Evolutionary conservation across 805 yeast species (phyloP).

Genomic region (Diddensiella santjacobensis): DNA sequence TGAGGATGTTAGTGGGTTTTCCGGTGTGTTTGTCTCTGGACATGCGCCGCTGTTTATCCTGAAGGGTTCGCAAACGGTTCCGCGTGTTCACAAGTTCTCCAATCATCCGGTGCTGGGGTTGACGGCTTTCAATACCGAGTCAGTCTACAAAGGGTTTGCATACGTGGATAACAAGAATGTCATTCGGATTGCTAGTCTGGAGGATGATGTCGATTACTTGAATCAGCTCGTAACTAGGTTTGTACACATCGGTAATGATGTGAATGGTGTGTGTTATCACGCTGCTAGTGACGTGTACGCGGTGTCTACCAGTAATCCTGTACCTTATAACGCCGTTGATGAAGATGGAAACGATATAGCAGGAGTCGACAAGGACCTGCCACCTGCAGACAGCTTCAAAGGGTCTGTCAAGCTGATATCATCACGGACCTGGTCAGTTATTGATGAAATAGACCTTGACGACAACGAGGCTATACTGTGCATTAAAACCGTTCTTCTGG

Average conservation of each 20-base stretch:
- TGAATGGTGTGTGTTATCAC: slow-evolving; percentile 67
- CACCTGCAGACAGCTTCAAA: slow-evolving; percentile 53
- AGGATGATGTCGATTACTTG: slow-evolving; percentile 17
- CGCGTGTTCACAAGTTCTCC: slow-evolving; percentile 64
- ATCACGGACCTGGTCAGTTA: slow-evolving; percentile 70
- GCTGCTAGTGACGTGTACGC: slow-evolving; percentile 59
- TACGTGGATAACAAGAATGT: slow-evolving; percentile 66
- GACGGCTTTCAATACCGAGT: slow-evolving; percentile 46
- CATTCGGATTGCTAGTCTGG: slow-evolving; percentile 47
- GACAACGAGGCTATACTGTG: slow-evolving; percentile 64
- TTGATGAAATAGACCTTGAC: slow-evolving; percentile 63
- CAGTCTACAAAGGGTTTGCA: slow-evolving; percentile 50
- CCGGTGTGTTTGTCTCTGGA: slow-evolving; percentile 68
- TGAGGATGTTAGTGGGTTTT: slow-evolving; percentile 53
- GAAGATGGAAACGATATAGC: slow-evolving; percentile 67
- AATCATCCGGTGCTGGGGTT: slow-evolving; percentile 47
- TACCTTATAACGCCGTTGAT: slow-evolving; percentile 62
- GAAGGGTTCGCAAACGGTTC: slow-evolving; percentile 60
- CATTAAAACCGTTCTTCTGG: slow-evolving; percentile 51
- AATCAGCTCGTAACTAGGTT: slow-evolving; percentile 17
- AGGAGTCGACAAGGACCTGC: slow-evolving; percentile 49
- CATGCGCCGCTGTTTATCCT: slow-evolving; percentile 62
- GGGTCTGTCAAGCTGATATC: slow-evolving; percentile 65
- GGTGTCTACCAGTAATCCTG: slow-evolving; percentile 54
- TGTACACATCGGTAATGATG: slow-evolving; percentile 50